phyloP scores from a whole-genome alignment of 2,329 filamentous ascomycete species.

The Sporothrix pallida region DNA sequence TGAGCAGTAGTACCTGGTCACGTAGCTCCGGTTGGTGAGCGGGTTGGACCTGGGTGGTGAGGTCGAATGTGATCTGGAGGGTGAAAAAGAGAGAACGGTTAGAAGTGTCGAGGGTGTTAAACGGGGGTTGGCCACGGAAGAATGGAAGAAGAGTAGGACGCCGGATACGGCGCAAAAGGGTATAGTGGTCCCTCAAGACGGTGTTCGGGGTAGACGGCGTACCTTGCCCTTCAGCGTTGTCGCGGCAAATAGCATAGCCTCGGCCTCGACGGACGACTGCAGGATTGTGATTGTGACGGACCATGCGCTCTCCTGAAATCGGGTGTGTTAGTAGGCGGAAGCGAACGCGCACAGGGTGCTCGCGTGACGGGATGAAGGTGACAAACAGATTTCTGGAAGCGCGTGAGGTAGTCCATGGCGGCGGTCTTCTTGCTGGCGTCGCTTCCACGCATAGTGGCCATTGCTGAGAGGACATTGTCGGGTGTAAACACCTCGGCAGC shows the following conservation, averaged over 20 bases:
- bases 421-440: conserved; percentile 86
- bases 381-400: conserved; percentile 96
- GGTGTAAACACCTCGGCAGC: conserved; percentile 76
- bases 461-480: conserved; percentile 76
- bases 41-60: conserved; percentile 79
- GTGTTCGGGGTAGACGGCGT: conserved; percentile 36
- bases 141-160: conserved; percentile 8
- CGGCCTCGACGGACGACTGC: conserved; percentile 78
- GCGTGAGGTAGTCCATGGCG: conserved; percentile 82
- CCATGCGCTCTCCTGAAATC: conserved; percentile 82
- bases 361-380: too few relatives aligned
- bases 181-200: neutral
- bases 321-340: neutral
- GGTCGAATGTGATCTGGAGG: conserved; percentile 88
- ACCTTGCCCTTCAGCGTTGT: conserved; percentile 99
- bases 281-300: conserved; percentile 84
- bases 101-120: conserved; percentile 35
- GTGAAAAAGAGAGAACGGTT: neutral
- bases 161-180: neutral
- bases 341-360: too few relatives aligned
- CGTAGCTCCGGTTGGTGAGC: conserved; percentile 77
- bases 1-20: conserved; percentile 79
- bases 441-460: conserved; percentile 89
- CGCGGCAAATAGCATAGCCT: conserved; percentile 92
- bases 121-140: neutral